A percentile compares a stretch with the other conserved stretches of the same genome.
These are phyloP conservation scores for Paramecium caudatum DNA, from an alignment of 73 alveolate species.

Conservation along the genomic window DNA sequence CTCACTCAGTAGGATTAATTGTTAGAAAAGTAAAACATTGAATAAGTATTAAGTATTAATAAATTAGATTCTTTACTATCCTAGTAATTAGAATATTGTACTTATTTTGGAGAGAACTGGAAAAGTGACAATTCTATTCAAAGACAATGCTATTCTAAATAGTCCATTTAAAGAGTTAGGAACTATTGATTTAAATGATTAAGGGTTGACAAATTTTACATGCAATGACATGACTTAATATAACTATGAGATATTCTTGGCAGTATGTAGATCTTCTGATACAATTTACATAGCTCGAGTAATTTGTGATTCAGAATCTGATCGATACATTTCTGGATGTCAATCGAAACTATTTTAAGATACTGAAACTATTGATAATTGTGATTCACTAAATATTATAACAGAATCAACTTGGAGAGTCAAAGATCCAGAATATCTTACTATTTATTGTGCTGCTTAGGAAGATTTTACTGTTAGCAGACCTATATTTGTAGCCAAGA, in stretches of 20 bases:
- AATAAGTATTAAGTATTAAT: background rate
- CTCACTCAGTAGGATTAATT: background rate
- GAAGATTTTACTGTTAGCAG: background rate
- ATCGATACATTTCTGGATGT: background rate
- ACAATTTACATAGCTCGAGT: conserved; percentile 14
- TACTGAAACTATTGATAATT: background rate
- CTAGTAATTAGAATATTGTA: background rate
- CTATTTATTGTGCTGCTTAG: conserved; percentile 6
- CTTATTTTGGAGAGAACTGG: conserved; percentile 10
- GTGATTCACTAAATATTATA: background rate
- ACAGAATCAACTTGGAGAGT: conserved; percentile 53
- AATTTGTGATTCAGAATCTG: background rate
- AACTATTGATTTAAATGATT: background rate
- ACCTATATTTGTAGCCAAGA: background rate
- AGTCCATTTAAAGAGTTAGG: conserved; percentile 2
- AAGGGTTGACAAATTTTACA: background rate
- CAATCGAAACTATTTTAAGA: background rate
- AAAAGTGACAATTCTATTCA: conserved; percentile 8
- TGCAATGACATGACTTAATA: conserved; percentile 50
- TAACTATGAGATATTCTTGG: background rate
- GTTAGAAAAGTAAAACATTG: background rate
- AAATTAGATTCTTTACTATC: conserved; percentile 24
- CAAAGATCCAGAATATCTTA: conserved; percentile 14
- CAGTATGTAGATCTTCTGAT: conserved; percentile 10
- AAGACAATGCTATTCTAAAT: background rate